phyloP scores from a whole-genome alignment of 2,329 filamentous ascomycete genomes.

The Atkinsonella texensis region DNA sequence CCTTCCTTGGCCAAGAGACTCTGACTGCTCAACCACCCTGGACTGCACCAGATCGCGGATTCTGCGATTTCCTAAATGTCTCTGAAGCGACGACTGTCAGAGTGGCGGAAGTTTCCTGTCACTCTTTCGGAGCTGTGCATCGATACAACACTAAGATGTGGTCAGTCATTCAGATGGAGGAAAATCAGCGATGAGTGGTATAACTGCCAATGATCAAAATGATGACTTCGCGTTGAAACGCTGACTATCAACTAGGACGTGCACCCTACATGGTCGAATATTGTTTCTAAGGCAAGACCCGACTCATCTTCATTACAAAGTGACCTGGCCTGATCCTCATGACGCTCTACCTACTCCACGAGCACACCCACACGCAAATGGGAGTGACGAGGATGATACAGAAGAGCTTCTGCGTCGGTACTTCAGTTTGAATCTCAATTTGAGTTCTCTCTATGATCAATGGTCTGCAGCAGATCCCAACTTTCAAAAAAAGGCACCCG shows the following conservation, averaged over 20 bases:
- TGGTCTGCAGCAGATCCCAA: slow-evolving; percentile 82
- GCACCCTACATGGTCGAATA: slow-evolving; percentile 74
- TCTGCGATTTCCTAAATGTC: slow-evolving; percentile 16
- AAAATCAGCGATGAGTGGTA: slow-evolving; percentile 78
- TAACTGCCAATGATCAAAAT: slow-evolving; percentile 7
- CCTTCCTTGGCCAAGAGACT: no score
- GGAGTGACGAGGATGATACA: slow-evolving; percentile 48
- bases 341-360: slow-evolving; percentile 8
- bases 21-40: no score
- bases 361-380: slow-evolving; percentile 1
- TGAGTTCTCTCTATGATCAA: slow-evolving; percentile 65
- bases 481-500: slow-evolving; percentile 75
- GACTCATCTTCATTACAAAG: slow-evolving; percentile 66
- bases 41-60: neutral
- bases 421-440: slow-evolving; percentile 71
- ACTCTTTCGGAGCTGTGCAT: slow-evolving; percentile 80
- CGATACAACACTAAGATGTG: slow-evolving; percentile 86
- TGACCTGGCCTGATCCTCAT: slow-evolving; percentile 40
- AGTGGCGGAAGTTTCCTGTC: slow-evolving; percentile 81
- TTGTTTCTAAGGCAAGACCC: slow-evolving; percentile 75
- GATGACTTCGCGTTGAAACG: neutral
- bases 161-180: slow-evolving; percentile 94
- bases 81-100: slow-evolving; percentile 42
- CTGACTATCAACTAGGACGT: slow-evolving; percentile 43
- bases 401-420: slow-evolving; percentile 68